A percentile compares a stretch with the other conserved stretches of the same genome.
Evolutionary conservation across 2,329 filamentous ascomycete genomes (phyloP).

Genomic region (Beauveria australis): DNA sequence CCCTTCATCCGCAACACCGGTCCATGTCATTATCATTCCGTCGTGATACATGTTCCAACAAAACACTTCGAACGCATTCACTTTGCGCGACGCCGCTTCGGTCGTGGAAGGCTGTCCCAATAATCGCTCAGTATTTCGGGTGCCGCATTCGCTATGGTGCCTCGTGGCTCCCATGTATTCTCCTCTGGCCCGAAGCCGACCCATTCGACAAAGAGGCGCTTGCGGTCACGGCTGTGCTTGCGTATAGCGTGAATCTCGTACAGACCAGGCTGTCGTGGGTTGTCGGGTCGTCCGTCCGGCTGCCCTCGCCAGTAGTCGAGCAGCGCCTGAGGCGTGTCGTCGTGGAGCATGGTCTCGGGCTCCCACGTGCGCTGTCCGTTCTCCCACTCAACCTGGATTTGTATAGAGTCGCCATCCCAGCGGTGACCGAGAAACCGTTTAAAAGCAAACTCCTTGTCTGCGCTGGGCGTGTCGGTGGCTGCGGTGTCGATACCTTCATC

Average conservation of each 20-base stretch:
- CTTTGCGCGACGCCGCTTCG: neutral
- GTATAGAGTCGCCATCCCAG: slow-evolving; percentile 21
- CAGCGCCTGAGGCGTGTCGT: slow-evolving; percentile 23
- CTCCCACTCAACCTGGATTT: slow-evolving; percentile 33
- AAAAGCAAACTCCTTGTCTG: neutral
- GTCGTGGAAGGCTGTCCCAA: slow-evolving; percentile 12
- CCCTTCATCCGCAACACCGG: too few species aligned
- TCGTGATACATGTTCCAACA: too few species aligned
- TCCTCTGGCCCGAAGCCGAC: slow-evolving; percentile 24
- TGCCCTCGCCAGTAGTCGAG: slow-evolving; percentile 25
- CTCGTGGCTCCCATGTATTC: slow-evolving; percentile 22
- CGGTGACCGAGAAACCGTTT: slow-evolving; percentile 16
- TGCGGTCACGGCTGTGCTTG: slow-evolving; percentile 22
- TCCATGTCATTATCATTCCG: too few species aligned
- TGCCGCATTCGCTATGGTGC: slow-evolving; percentile 20
- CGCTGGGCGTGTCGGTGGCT: neutral
- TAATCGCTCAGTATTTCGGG: slow-evolving; percentile 22
- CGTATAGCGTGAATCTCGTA: slow-evolving; percentile 27
- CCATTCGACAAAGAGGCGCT: slow-evolving; percentile 28
- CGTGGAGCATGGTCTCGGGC: slow-evolving; percentile 24
- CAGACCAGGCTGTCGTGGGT: slow-evolving; percentile 22
- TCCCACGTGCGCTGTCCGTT: slow-evolving; percentile 25
- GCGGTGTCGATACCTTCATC: neutral
- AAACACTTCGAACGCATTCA: neutral
- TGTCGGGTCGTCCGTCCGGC: slow-evolving; percentile 23